Evolutionary conservation across 306 rosid genomes (phyloP), one percentile per base, ranked within the genome.

Genomic region (Datisca glomerata): DNA sequence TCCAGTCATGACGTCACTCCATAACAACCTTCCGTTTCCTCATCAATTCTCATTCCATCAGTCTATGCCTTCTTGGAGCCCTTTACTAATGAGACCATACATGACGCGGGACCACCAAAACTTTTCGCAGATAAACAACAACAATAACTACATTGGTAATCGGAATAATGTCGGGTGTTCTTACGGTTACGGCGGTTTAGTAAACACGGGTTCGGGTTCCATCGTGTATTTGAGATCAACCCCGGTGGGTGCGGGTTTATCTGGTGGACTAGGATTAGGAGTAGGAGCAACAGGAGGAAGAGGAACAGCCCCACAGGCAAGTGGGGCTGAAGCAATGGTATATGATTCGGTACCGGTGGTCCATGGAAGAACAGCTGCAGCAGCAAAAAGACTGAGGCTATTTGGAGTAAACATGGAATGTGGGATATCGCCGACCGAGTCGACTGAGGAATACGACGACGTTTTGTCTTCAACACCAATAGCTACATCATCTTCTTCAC

Each of bases 391-490:
- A 33, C 53, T 70, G 60, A 50, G 76, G 65, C 61, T 70, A 12
- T 70, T 70, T 32, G 76, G 76, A 3, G 76, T 70, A 5, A 70
- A 70, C 61, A 64, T 70, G 76, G 76, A 70, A 44, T 60, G 68
- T 18, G 51, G 65, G 18, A 29, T 49, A 32, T 51, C 71, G 21
- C 19, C 41, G 3, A 18, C 17, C 9, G 63, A 57, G 3, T 22
- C 70, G 8, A 56, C 47, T 10, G 61, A 53, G 6, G 62, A 68
- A 13, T 54, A 41, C 19, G 74, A 60, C 18, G 25, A 41, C 47
- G 56, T 21, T 53, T 59, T 53, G n/a, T n/a, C n/a, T n/a, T n/a
- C n/a, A n/a, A n/a, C n/a, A n/a, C n/a, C n/a, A n/a, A n/a, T n/a
- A n/a, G n/a, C n/a, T n/a, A n/a, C n/a, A n/a, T n/a, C n/a, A n/a